phyloP scores from a whole-genome alignment of 176 grass and related monocot genomes.

The barley (Hordeum vulgare) region MorexV3_pseudomolecules_assembly NC_058520.1:463114002-463114501 shows the following conservation, averaged over 20 bases:
- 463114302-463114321: conserved; percentile 26
- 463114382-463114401: conserved; percentile 19
- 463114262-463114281: conserved; percentile 22
- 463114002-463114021: conserved; percentile 8
- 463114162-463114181: conserved; percentile 46
- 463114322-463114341: conserved; percentile 38
- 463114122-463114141: conserved; percentile 23
- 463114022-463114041: conserved; percentile 62
- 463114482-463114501: conserved; percentile 6
- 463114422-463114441: conserved; percentile 53
- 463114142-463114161: conserved; percentile 52
- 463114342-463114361: conserved; percentile 1
- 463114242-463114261: conserved; percentile 26
- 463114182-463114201: neutral
- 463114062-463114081: conserved; percentile 13
- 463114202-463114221: neutral
- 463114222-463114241: neutral
- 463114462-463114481: neutral
- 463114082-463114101: conserved; percentile 9
- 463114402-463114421: conserved; percentile 18
- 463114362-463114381: conserved; percentile 9
- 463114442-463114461: conserved; percentile 27
- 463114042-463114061: conserved; percentile 64
- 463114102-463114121: neutral
- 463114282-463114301: neutral